A percentile compares a stretch with the other conserved stretches of the same genome.
phyloP scores from a whole-genome alignment of 2,329 filamentous ascomycete species.

The Paraphoma sp. region DNA sequence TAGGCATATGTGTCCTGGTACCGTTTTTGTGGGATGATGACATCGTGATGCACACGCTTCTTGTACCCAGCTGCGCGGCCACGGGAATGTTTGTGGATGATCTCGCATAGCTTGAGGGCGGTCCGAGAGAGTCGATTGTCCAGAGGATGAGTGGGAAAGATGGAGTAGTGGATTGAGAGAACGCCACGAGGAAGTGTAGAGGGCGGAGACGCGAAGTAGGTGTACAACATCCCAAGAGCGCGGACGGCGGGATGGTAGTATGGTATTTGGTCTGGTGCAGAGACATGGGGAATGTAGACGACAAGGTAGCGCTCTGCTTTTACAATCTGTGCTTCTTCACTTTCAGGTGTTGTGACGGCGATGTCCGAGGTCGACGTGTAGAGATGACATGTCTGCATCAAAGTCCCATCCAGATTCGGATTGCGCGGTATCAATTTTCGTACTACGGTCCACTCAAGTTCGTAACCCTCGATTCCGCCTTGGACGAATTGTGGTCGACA shows the following conservation, averaged over 20 bases:
- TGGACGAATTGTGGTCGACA: conserved; percentile 39
- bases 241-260: conserved; percentile 86
- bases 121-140: conserved; percentile 68
- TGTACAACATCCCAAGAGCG: conserved; percentile 78
- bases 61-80: conserved; percentile 71
- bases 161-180: conserved; percentile 60
- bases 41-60: conserved; percentile 85
- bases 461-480: conserved; percentile 43
- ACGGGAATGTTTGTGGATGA: conserved; percentile 76
- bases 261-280: conserved; percentile 69
- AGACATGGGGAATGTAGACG: conserved; percentile 78
- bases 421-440: conserved; percentile 84
- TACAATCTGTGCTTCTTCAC: conserved; percentile 33
- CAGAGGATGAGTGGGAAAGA: conserved; percentile 50
- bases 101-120: conserved; percentile 70
- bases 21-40: conserved; percentile 74
- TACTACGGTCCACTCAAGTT: conserved; percentile 70
- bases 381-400: conserved; percentile 85
- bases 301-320: conserved; percentile 62
- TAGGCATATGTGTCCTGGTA: conserved; percentile 84
- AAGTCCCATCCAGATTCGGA: conserved; percentile 71
- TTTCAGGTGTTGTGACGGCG: conserved; percentile 11
- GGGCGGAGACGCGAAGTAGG: conserved; percentile 52
- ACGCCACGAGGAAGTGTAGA: conserved; percentile 42
- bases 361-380: conserved; percentile 53